Conservation (phyloP, 2,329 filamentous ascomycete genomes). For the Bipolaris sorokiniana region DNA sequence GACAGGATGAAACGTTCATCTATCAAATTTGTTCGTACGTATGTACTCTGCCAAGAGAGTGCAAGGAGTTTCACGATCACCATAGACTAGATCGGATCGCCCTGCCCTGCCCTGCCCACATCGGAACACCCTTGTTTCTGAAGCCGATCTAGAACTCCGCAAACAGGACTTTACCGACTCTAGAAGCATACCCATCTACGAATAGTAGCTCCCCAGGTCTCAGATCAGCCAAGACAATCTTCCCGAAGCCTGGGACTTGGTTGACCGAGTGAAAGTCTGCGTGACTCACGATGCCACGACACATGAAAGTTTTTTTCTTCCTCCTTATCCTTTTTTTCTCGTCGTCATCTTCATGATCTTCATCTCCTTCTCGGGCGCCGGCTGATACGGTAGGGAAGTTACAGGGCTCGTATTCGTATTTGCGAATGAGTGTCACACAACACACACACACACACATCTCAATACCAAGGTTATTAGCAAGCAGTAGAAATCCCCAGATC, state of each 20-base stretch:
- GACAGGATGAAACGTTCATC: neutral
- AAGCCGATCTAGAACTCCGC: neutral
- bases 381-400: no score
- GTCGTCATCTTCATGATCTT: no score
- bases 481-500: no score
- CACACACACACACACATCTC: no score
- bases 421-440: no score
- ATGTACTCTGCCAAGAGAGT: neutral
- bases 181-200: neutral
- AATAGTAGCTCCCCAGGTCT: neutral
- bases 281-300: neutral
- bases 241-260: slow-evolving; percentile 1
- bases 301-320: neutral
- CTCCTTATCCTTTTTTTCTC: neutral
- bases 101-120: neutral
- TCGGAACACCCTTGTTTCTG: neutral
- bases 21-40: neutral
- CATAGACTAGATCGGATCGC: neutral
- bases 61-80: neutral
- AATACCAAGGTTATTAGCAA: no score
- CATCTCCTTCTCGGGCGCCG: no score
- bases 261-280: neutral
- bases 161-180: neutral
- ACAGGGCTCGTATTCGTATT: no score
- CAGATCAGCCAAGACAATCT: neutral